Percentiles rank a stretch among this genome's conserved stretches.
Evolutionary conservation across 768 basidiomycete species (phyloP).

Genomic region (Grammothele lineata): DNA sequence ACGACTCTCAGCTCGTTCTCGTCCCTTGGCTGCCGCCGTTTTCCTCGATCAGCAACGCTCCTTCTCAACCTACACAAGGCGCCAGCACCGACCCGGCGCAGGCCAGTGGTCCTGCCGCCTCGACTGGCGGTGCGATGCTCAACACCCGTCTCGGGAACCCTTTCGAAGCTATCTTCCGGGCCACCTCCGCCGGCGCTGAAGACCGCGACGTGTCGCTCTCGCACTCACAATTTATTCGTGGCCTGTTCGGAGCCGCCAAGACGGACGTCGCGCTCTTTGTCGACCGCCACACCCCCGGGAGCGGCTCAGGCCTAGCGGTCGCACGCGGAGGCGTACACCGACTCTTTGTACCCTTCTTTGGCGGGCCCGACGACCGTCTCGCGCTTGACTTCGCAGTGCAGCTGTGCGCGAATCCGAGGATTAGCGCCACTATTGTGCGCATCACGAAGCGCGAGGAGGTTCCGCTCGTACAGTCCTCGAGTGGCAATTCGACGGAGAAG

Average conservation of each 20-base stretch:
- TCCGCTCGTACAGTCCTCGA: background rate
- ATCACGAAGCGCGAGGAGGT: slow-evolving; percentile 46
- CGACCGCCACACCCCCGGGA: slow-evolving; percentile 42
- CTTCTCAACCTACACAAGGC: slow-evolving; percentile 8
- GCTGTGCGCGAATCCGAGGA: slow-evolving; percentile 63
- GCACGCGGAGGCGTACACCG: slow-evolving; percentile 43
- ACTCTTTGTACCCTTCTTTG: slow-evolving; percentile 87
- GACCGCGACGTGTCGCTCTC: slow-evolving; percentile 46
- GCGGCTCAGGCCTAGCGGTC: slow-evolving; percentile 13
- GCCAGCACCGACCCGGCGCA: too few species aligned
- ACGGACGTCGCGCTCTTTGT: slow-evolving; percentile 84
- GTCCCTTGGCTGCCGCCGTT: slow-evolving; percentile 71
- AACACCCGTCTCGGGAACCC: slow-evolving; percentile 39
- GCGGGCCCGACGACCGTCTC: slow-evolving; percentile 89
- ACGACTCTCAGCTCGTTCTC: slow-evolving; percentile 69
- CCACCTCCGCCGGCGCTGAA: slow-evolving; percentile 23
- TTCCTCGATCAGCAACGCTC: slow-evolving; percentile 5
- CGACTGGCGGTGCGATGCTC: too few species aligned
- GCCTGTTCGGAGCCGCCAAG: slow-evolving; percentile 65
- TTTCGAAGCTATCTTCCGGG: slow-evolving; percentile 63
- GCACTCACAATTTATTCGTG: slow-evolving; percentile 82
- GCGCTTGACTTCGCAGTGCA: slow-evolving; percentile 84
- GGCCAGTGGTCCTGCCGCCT: background rate
- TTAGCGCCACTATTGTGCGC: slow-evolving; percentile 73
- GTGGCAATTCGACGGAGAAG: slow-evolving; percentile 18